Evolutionary conservation across 2,329 filamentous ascomycete genomes (phyloP), one percentile per base, ranked within the genome.

Genomic region (Elsinoe ampelina): DNA sequence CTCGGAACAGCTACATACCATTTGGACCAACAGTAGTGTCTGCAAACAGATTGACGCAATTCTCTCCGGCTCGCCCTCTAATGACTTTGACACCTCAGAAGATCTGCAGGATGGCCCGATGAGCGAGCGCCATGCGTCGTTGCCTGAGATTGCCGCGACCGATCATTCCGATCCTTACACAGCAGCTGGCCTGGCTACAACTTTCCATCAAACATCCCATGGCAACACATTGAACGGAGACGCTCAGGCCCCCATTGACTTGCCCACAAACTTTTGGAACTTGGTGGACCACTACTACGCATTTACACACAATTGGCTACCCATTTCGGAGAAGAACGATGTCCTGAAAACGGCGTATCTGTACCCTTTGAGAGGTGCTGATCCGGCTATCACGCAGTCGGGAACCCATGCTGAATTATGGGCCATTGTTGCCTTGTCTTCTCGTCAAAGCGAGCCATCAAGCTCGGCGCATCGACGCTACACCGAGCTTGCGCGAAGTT

Each of bases 221-320:
- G 17, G n/a, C 43, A 38, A 39, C 19, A n/a, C 32, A 5, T 30
- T 3, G 26, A 30, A 30, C 7, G 26, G 26, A 30, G 26, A 8
- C 26, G 26, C 26, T 30, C 26, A 30, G 26, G 26, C 26, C 26
- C 26, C 7, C 4, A 30, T 30, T 8, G 26, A 8, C 26, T 30
- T 86, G 0, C 82, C 77, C 13, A 64, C 68, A 13, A 77, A 80
- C 63, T 80, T 77, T 65, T 83, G 76, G 73, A 74, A 77, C 2
- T 75, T 90, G 3, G 71, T 90, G 38, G 84, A 89, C 61, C 77
- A 86, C 3, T 90, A 89, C 66, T 86, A 88, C 59, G 80, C 85
- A 1, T 88, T 87, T 63, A 87, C 84, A 0, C 85, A 90, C 66
- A 82, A 80, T 55, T 91, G 87, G 87, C 76, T 91, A 22, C 87